Percentiles rank a stretch among this genome's conserved stretches.
Evolutionary conservation across 768 basidiomycete genomes (phyloP).

Genomic region (Lactarius sanguifluus): DNA sequence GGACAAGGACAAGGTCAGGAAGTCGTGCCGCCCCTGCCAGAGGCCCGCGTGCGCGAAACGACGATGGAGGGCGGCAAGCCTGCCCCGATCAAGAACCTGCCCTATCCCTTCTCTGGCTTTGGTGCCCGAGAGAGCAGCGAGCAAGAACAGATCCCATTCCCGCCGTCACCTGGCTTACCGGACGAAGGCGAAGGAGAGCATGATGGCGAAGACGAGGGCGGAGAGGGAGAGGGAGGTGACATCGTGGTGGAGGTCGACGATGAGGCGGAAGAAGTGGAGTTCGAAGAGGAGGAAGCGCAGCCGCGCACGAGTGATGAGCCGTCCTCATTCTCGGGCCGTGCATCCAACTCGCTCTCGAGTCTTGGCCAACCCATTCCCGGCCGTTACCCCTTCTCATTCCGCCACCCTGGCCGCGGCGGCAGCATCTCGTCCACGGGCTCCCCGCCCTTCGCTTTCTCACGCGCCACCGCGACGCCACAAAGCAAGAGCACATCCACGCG

Average conservation of each 20-base stretch:
- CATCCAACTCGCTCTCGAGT: conserved; percentile 67
- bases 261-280: conserved; percentile 47
- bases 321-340: conserved; percentile 60
- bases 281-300: conserved; percentile 37
- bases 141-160: conserved; percentile 71
- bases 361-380: conserved; percentile 74
- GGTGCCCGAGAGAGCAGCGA: conserved; percentile 54
- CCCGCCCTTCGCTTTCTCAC: conserved; percentile 32
- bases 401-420: conserved; percentile 50
- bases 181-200: conserved; percentile 37
- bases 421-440: conserved; percentile 43
- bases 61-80: conserved; percentile 47
- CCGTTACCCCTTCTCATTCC: conserved; percentile 69
- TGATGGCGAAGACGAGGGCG: conserved; percentile 31
- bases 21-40: conserved; percentile 35
- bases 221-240: conserved; percentile 33
- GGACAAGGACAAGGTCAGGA: conserved; percentile 22
- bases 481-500: conserved; percentile 39
- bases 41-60: conserved; percentile 38
- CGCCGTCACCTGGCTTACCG: conserved; percentile 54
- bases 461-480: conserved; percentile 36
- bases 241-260: conserved; percentile 42
- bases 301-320: conserved; percentile 42
- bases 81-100: conserved; percentile 50
- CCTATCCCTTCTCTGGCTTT: conserved; percentile 70